phyloP scores from a whole-genome alignment of 225 moss, liverwort and hornwort genomes.

The Polytrichum commune region DNA sequence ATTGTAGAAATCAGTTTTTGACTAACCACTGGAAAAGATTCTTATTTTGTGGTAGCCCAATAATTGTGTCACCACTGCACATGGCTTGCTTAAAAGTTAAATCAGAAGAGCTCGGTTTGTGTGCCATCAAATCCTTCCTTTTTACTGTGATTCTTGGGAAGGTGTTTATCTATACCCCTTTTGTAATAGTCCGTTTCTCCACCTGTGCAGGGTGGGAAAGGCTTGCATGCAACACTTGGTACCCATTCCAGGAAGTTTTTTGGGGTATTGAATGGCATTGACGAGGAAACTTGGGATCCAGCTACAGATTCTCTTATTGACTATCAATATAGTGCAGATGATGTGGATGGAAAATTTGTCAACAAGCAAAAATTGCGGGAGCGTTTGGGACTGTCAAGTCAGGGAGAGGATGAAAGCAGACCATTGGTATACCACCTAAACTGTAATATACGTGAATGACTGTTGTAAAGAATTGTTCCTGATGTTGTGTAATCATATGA shows the following conservation, averaged over 20 bases:
- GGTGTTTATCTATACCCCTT: not conserved
- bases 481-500: no score
- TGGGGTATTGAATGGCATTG: constrained; percentile 91
- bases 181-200: not conserved
- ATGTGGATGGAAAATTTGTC: constrained; percentile 66
- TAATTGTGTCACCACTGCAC: no score
- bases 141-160: no score
- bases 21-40: no score
- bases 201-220: constrained; percentile 70
- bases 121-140: no score
- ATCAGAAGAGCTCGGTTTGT: no score
- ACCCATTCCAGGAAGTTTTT: constrained; percentile 76
- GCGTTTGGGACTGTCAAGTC: constrained; percentile 60
- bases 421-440: constrained; percentile 53
- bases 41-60: no score
- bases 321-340: constrained; percentile 71
- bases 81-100: no score
- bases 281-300: constrained; percentile 92
- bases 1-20: no score
- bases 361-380: constrained; percentile 71
- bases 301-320: constrained; percentile 72
- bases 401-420: constrained; percentile 54
- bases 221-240: constrained; percentile 79
- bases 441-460: no score
- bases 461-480: no score